Percentiles rank a stretch among this genome's conserved stretches.
Conservation (phyloP, 352 stramenopile genomes). For the Globisporangium middletonii region DNA sequence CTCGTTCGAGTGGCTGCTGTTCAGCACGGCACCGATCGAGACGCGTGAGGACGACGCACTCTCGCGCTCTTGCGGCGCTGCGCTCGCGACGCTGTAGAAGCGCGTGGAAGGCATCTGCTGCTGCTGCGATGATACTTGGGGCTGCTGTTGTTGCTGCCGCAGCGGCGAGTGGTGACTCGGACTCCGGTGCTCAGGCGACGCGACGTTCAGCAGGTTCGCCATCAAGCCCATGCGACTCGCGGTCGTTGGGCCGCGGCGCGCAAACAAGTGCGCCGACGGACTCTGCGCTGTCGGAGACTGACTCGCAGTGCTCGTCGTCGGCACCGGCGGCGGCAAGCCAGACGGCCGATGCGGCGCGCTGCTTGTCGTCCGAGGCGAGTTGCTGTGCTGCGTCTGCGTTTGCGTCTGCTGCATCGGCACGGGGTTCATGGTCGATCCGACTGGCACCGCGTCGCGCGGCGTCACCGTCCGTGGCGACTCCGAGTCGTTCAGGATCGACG, state of each 20-base stretch:
- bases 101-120: slow-evolving; percentile 22
- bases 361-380: slow-evolving; percentile 11
- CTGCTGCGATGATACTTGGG: not conserved
- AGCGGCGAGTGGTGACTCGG: slow-evolving; percentile 36
- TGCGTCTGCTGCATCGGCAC: not conserved
- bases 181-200: slow-evolving; percentile 40
- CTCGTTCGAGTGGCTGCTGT: slow-evolving; percentile 9
- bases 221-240: slow-evolving; percentile 68
- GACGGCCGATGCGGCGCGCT: slow-evolving; percentile 11
- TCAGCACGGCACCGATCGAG: slow-evolving; percentile 15
- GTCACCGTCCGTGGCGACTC: slow-evolving; percentile 33
- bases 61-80: slow-evolving; percentile 9
- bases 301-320: slow-evolving; percentile 20
- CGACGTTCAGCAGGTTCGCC: slow-evolving; percentile 72
- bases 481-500: slow-evolving; percentile 83
- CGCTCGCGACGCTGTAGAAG: slow-evolving; percentile 24
- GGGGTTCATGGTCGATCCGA: slow-evolving; percentile 3
- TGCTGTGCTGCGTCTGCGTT: slow-evolving; percentile 15
- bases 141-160: slow-evolving; percentile 31
- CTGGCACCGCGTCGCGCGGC: slow-evolving; percentile 8
- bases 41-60: slow-evolving; percentile 11
- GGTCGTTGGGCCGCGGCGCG: slow-evolving; percentile 21
- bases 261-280: slow-evolving; percentile 56
- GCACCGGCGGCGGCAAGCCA: slow-evolving; percentile 19
- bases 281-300: slow-evolving; percentile 29